phyloP scores from a whole-genome alignment of 345 rosid species.

The Gossypium stocksii region DNA sequence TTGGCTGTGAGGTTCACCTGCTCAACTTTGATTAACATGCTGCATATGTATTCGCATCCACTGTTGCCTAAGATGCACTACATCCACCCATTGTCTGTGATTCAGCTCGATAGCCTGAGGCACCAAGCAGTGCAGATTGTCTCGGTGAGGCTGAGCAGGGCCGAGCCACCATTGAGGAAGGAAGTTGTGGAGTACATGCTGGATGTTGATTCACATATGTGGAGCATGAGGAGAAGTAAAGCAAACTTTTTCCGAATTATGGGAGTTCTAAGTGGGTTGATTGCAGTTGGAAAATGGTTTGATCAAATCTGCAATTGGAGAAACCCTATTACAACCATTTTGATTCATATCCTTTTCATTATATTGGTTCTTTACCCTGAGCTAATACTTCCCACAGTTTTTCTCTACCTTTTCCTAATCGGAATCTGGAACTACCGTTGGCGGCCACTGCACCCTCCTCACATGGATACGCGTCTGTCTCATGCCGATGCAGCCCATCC shows the following conservation, averaged over 20 bases:
- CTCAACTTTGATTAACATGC: conserved; percentile 70
- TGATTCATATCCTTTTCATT: conserved; percentile 74
- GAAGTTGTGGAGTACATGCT: conserved; percentile 96
- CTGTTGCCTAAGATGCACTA: conserved; percentile 93
- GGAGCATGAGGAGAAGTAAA: conserved; percentile 99
- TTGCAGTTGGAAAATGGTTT: conserved; percentile 84
- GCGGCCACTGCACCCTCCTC: conserved; percentile 93
- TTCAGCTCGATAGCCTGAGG: conserved; percentile 84
- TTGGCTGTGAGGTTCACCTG: conserved; percentile 85
- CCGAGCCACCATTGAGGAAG: conserved; percentile 94
- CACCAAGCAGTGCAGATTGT: conserved; percentile 94
- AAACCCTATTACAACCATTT: conserved; percentile 79
- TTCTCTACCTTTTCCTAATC: conserved; percentile 83
- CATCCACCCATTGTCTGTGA: conserved; percentile 78
- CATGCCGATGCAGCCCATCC: conserved; percentile 85
- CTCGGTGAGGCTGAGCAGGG: conserved; percentile 71
- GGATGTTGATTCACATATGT: conserved; percentile 97
- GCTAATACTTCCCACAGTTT: conserved; percentile 77
- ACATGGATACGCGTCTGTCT: conserved; percentile 92
- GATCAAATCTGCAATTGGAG: conserved; percentile 92
- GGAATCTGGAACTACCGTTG: conserved; percentile 90
- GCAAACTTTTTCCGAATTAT: conserved; percentile 78
- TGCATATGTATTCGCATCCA: conserved; percentile 84
- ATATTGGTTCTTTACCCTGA: conserved; percentile 87
- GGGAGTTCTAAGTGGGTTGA: conserved; percentile 68